Base-by-base conservation (phyloP, 2,329 filamentous ascomycete species). In the Diaporthe batatas region DNA sequence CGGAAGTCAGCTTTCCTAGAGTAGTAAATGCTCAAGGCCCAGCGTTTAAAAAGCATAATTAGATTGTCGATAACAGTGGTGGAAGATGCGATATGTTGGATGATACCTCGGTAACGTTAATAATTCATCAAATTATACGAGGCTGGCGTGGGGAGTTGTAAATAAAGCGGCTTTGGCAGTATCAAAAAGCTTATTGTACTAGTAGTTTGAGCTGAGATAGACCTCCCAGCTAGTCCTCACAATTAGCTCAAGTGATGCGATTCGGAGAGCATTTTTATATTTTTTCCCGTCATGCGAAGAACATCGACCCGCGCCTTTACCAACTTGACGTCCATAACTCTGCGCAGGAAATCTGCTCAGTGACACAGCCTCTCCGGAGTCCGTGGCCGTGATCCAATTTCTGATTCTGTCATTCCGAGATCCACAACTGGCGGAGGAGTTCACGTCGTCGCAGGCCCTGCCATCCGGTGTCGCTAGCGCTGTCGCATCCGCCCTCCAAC, bases 391-490 rank as follows among this genome's bases (percentile, higher is more conserved):
- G 25, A 49, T 49, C 25, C 14, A 49, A 34, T 65, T 21, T 21
- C 7, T 2, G 23, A 11, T 18, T n/a, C 6, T n/a, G 5, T 23
- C 11, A 6, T 16, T 10, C 25, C 18, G 42, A 65, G 29, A 8
- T 14, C 10, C 11, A 11, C 34, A 1, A 36, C 29, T 10, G 3
- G 16, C 6, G 59, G 29, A n/a, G 59, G 29, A n/a, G 18, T 18
- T 23, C 42, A 12, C 5, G 29, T 34, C 2, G 42, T 49, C 44
- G 59, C 44, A 51, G 18, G 42, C 18, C 25, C 29, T 65, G 59
- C 42, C 44, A 65, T 65, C 59, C 59, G 59, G 42, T 64, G 42
- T 49, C 21, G 3, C 23, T 47, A 64, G 59, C 42, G 42, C 21
- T 49, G 59, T 64, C 42, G 59, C 59, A 64, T n/a, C 42, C 25